A percentile compares a stretch with the other conserved stretches of the same genome.
Conservation (phyloP, 306 rosid species). For the Quercus glauca region DNA sequence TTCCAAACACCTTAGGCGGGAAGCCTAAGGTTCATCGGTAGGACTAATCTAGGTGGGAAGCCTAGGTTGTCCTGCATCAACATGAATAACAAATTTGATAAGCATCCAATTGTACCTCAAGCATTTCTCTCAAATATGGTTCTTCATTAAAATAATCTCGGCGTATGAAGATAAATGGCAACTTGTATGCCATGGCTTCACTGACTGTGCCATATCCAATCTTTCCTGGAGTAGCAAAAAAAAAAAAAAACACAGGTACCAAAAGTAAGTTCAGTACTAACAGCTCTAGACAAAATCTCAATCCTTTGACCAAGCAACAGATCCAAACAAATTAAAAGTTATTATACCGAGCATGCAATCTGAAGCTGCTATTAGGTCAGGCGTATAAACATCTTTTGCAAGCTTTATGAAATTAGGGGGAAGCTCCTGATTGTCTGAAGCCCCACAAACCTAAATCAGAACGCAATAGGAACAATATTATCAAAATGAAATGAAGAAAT, state of each 20-base stretch:
- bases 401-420: slow-evolving; percentile 80
- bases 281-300: too few species aligned
- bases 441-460: slow-evolving; percentile 82
- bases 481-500: neutral
- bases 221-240: slow-evolving; percentile 54
- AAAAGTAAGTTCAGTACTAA: too few species aligned
- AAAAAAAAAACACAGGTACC: neutral
- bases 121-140: slow-evolving; percentile 96
- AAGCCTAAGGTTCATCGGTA: too few species aligned
- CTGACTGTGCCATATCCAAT: slow-evolving; percentile 95
- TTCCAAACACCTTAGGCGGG: too few species aligned
- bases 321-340: too few species aligned
- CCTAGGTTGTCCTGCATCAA: too few species aligned
- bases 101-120: slow-evolving; percentile 53
- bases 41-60: too few species aligned
- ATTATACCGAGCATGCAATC: slow-evolving; percentile 78
- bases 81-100: neutral
- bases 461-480: neutral
- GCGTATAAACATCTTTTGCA: slow-evolving; percentile 80
- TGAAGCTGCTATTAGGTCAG: slow-evolving; percentile 87
- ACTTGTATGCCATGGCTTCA: slow-evolving; percentile 84
- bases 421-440: slow-evolving; percentile 61
- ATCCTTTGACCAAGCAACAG: too few species aligned
- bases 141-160: slow-evolving; percentile 99
- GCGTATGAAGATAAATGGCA: slow-evolving; percentile 93